phyloP scores from a whole-genome alignment of 73 alveolate genomes.

The Uronychia binucleata region DNA sequence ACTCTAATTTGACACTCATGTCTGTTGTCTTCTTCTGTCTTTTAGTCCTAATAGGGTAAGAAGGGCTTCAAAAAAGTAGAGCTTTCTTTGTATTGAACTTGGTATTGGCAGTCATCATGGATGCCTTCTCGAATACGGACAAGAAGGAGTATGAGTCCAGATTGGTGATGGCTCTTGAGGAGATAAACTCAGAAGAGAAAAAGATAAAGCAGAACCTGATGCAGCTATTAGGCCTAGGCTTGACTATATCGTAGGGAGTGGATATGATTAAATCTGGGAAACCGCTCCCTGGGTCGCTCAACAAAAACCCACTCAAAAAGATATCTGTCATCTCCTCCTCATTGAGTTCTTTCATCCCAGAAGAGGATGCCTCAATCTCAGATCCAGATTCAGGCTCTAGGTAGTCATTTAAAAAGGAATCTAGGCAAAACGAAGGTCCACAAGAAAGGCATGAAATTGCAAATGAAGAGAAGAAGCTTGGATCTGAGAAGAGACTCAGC shows the following conservation, averaged over 20 bases:
- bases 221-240: background rate
- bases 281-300: background rate
- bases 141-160: conserved; percentile 6
- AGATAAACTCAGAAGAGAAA: background rate
- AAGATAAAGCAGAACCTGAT: background rate
- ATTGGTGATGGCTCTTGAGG: background rate
- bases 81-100: conserved; percentile 63
- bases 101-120: conserved; percentile 69
- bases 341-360: background rate
- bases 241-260: background rate
- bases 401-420: background rate
- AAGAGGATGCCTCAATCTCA: background rate
- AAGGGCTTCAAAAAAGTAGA: conserved; percentile 32
- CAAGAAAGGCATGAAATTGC: background rate
- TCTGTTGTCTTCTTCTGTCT: conserved; percentile 49
- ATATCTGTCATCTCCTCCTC: background rate
- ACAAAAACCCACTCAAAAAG: background rate
- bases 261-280: background rate
- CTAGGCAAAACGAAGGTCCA: background rate
- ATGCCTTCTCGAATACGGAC: conserved; percentile 31
- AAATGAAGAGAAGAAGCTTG: background rate
- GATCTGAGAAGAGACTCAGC: background rate
- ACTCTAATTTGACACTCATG: conserved; percentile 44
- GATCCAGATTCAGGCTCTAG: background rate
- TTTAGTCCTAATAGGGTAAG: conserved; percentile 47